Conservation (phyloP, 129 eudicot genomes). For the Flaveria robusta region DNA sequence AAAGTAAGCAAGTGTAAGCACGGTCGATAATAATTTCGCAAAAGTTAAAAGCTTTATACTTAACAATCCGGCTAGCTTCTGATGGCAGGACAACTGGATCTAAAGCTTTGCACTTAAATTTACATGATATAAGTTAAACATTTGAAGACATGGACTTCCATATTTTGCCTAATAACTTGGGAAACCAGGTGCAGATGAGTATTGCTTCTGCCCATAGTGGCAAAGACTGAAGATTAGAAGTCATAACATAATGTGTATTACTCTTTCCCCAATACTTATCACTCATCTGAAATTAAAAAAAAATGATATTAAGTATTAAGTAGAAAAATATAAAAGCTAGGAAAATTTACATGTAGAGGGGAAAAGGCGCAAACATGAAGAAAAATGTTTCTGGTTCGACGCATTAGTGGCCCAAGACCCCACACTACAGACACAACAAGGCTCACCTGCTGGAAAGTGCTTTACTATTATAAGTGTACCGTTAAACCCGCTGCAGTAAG, state of each 20-base stretch:
- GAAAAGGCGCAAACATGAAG: constrained; percentile 52
- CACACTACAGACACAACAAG: constrained; percentile 74
- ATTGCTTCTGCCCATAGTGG: constrained; percentile 85
- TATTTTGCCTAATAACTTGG: not conserved
- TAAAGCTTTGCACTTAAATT: constrained; percentile 66
- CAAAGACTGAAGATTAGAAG: constrained; percentile 81
- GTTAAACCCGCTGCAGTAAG: constrained; percentile 50
- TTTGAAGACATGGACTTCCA: constrained; percentile 3
- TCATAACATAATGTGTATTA: constrained; percentile 60
- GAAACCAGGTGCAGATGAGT: constrained; percentile 74
- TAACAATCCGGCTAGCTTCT: constrained; percentile 79
- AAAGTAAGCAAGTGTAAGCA: constrained; percentile 83
- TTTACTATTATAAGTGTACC: constrained; percentile 58
- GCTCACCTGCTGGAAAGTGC: constrained; percentile 75
- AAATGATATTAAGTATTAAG: constrained; percentile 7
- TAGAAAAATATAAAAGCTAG: not conserved
- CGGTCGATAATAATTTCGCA: constrained; percentile 82
- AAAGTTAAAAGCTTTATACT: constrained; percentile 70
- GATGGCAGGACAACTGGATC: constrained; percentile 84
- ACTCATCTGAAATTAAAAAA: constrained; percentile 48
- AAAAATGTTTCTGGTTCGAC: constrained; percentile 60
- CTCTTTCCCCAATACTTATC: constrained; percentile 81
- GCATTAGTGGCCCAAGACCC: constrained; percentile 83
- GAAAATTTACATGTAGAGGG: constrained; percentile 15
- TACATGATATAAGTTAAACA: constrained; percentile 11